Evolutionary conservation across 2,329 filamentous ascomycete genomes (phyloP).

Genomic region (Fusarium udum): DNA sequence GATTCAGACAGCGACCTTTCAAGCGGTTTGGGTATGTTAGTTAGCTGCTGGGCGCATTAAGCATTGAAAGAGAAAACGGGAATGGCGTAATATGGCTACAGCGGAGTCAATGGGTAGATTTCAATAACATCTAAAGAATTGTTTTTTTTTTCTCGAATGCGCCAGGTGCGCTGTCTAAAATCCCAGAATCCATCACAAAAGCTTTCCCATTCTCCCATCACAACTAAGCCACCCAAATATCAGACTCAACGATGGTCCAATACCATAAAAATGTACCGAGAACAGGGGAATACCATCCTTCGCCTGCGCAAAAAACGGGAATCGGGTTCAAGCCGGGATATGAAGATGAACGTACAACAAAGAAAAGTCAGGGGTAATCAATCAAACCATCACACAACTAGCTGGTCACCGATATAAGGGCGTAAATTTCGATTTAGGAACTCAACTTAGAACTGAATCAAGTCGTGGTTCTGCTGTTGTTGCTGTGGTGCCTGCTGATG

Average conservation of each 20-base stretch:
- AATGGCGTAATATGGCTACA: constrained; percentile 25
- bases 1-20: not conserved
- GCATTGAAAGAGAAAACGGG: not conserved
- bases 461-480: constrained; percentile 62
- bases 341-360: constrained; percentile 30
- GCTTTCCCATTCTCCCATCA: constrained; percentile 39
- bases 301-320: constrained; percentile 43
- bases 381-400: constrained; percentile 4
- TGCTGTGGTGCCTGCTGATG: constrained; percentile 54
- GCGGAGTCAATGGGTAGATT: constrained; percentile 38
- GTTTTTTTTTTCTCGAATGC: constrained; percentile 47
- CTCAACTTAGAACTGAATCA: constrained; percentile 68
- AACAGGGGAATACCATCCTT: constrained; percentile 45
- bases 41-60: constrained; percentile 1
- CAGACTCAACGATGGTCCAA: constrained; percentile 35
- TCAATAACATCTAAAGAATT: constrained; percentile 47
- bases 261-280: constrained; percentile 39
- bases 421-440: constrained; percentile 3
- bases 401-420: not conserved
- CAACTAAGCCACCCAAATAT: constrained; percentile 40
- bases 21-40: constrained; percentile 1
- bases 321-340: constrained; percentile 36
- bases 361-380: constrained; percentile 25
- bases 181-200: constrained; percentile 37
- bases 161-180: constrained; percentile 47